Evolutionary conservation across 306 rosid genomes (phyloP).

Genomic region (Mimosa pudica): DNA sequence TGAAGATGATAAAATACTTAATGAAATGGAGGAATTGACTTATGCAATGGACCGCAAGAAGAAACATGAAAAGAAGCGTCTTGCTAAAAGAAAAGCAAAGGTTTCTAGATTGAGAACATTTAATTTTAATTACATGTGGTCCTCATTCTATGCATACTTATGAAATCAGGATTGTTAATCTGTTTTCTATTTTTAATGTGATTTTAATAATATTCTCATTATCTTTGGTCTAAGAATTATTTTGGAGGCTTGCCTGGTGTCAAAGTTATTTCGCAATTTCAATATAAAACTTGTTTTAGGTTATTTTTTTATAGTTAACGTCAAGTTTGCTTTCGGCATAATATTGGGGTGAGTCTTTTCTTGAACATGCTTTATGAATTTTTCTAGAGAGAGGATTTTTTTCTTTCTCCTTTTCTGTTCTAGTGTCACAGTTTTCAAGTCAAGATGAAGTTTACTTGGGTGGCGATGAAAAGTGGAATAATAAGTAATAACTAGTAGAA

Average conservation of each 20-base stretch:
- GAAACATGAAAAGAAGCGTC: slow-evolving; percentile 74
- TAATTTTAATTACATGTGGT: not conserved
- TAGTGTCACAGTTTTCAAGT: too few relatives aligned
- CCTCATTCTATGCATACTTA: not conserved
- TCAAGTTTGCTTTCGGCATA: not conserved
- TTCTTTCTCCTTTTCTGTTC: too few relatives aligned
- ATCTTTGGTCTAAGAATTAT: not conserved
- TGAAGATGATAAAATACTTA: slow-evolving; percentile 77
- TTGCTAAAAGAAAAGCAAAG: slow-evolving; percentile 81
- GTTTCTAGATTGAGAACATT: slow-evolving; percentile 37
- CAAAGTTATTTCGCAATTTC: not conserved
- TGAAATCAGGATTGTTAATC: not conserved
- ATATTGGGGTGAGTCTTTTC: not conserved
- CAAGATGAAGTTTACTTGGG: not conserved
- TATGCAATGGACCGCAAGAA: slow-evolving; percentile 77
- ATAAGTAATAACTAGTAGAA: not conserved
- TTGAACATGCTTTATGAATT: not conserved
- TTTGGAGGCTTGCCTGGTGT: not conserved
- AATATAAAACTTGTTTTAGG: not conserved
- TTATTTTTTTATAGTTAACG: not conserved
- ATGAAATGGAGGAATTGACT: slow-evolving; percentile 93
- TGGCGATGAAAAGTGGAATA: not conserved
- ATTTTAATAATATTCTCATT: not conserved
- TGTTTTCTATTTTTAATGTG: not conserved
- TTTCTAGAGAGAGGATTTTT: not conserved